A percentile compares a stretch with the other conserved stretches of the same genome.
Evolutionary conservation across 164 flowering plant species (phyloP).

Genomic region (Pachysandra terminalis): DNA sequence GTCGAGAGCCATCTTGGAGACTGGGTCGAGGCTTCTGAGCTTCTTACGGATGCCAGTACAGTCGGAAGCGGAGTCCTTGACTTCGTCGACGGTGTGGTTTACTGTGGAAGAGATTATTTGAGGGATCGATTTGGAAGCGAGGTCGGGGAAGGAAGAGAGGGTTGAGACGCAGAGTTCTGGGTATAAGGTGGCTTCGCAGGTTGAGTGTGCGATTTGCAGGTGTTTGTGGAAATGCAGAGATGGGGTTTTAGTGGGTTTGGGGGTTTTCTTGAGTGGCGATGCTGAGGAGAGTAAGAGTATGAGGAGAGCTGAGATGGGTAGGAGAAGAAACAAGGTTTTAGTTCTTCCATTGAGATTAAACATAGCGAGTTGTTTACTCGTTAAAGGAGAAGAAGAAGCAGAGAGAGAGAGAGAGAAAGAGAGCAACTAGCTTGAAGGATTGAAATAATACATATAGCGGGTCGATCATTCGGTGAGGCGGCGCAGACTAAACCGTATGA

Average conservation of each 20-base stretch:
- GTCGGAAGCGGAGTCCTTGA: conserved; percentile 30
- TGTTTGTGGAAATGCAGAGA: not conserved
- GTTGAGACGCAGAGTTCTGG: conserved; percentile 28
- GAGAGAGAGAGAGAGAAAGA: too few species aligned
- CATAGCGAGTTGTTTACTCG: conserved; percentile 1
- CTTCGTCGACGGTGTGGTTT: conserved; percentile 35
- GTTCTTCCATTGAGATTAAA: conserved; percentile 9
- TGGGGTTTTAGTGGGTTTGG: not conserved
- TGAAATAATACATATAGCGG: too few species aligned
- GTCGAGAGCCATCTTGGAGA: conserved; percentile 45
- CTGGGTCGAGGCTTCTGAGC: conserved; percentile 20
- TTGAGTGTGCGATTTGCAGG: not conserved
- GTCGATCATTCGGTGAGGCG: too few species aligned
- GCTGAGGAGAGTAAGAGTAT: not conserved
- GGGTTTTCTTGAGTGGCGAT: not conserved
- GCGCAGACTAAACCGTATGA: too few species aligned
- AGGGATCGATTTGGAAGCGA: conserved; percentile 41
- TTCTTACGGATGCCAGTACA: conserved; percentile 35
- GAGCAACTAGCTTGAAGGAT: too few species aligned
- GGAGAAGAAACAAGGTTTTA: conserved; percentile 1
- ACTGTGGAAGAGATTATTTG: conserved; percentile 45
- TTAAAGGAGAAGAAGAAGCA: too few species aligned
- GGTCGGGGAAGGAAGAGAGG: conserved; percentile 51
- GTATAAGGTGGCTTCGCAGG: not conserved
- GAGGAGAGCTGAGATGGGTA: conserved; percentile 10